Evolutionary conservation across 2,329 filamentous ascomycete genomes (phyloP), one percentile per base, ranked within the genome.

Genomic region (Fusarium sp.): DNA sequence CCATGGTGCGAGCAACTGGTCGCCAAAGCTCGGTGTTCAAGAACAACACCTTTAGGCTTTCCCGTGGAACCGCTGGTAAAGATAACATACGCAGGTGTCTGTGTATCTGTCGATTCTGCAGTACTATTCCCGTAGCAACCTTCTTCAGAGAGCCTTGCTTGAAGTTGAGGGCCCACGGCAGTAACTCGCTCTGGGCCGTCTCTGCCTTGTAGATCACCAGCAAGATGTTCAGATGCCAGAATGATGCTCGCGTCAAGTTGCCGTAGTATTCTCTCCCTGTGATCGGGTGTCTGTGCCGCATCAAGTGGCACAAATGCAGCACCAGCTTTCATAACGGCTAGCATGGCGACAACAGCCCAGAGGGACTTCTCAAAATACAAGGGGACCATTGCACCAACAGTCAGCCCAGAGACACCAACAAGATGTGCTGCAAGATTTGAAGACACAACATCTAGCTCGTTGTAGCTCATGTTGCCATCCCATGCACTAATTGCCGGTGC

Each of bases 381-480:
- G 5, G 59, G 49, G 17, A 65, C 45, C 39, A 56, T 18, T 25
- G 13, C 36, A 6, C 48, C 37, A 15, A 49, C 5, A 36, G n/a
- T 15, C 1, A 59, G 36, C 11, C 49, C 49, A 13, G 29, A 17
- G 14, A 14, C 15, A 20, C 13, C n/a, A 17, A 57, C 21, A 13
- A 67, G 64, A n/a, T 58, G 25, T 15, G 17, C 6, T 14, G 64
- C 61, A 31, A 67, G 52, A 5, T 36, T 46, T 13, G 53, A 57
- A 39, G 53, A 56, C 2, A 50, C 45, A 7, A 46, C 14, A 10
- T 64, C 60, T 11, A 67, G 52, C 27, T 67, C 52, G 14, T 15
- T 31, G 50, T 67, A 65, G 21, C 31, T 67, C 21, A 64, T 51
- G 8, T 61, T 36, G 4, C 64, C 64, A 27, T 66, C 63, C 58